Evolutionary conservation across 1,284 basidiomycete species (phyloP), one percentile per base, ranked within the genome.

Genomic region (Cutaneotrichosporon spelunceum): DNA sequence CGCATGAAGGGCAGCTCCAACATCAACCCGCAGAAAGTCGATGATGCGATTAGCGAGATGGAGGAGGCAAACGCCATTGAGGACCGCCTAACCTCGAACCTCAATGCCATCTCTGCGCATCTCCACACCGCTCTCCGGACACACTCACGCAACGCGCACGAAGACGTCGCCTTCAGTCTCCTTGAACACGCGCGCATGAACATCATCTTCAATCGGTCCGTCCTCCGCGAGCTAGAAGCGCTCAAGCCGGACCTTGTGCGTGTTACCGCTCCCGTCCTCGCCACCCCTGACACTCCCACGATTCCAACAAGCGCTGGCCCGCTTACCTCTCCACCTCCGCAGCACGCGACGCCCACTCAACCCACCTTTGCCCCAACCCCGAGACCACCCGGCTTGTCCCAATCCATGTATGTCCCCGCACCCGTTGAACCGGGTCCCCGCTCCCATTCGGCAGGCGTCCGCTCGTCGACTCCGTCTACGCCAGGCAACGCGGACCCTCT

Each of bases 21-120:
- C 68, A 94, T 97, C 63, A 86, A 88, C 60, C 84, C 89, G 13
- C 86, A 90, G 61, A 87, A 87, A 61, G 94, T 95, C 5, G 92
- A 96, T 74, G 93, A 95, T 71, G 93, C 93, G 0, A 79, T 97
- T 52, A 90, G 91, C 73, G 93, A 97, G 64, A 86, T 96, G 80
- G 89, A 94, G 78, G 93, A 96, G 86, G 93, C 93, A 3, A 87
- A 88, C 69, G 88, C 88, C 68, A 89, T 92, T 64, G 94, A 97
- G 75, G 85, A 88, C 73, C 83, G 87, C 9, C 85, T 96, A 30
- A 86, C 88, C 3, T 84, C 85, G 58, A 87, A 91, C 21, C 88
- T 93, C 1, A 84, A 90, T 57, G 90, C 90, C 57, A 96, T 97
- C 63, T 95, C 93, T 1, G 86, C 90, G 68, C 93, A 96, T 68